A percentile compares a stretch with the other conserved stretches of the same genome.
Conservation (phyloP, 2,329 filamentous ascomycete species). For the Cytospora piceae region DNA sequence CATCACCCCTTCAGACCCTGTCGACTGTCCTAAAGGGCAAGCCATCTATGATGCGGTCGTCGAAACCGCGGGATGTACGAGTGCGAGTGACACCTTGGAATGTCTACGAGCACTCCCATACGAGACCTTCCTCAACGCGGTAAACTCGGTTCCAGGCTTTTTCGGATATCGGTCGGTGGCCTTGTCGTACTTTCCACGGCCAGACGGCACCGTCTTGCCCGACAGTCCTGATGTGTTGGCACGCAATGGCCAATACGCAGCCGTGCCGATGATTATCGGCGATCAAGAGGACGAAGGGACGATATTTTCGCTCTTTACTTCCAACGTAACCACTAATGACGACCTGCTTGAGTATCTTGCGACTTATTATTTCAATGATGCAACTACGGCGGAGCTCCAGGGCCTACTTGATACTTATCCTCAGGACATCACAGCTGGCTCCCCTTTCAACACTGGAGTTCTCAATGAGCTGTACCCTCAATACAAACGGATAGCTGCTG, state of each 20-base stretch:
- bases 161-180: constrained; percentile 70
- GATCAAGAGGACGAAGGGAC: constrained; percentile 83
- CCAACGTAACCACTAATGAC: constrained; percentile 65
- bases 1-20: constrained; percentile 61
- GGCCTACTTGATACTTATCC: constrained; percentile 67
- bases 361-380: constrained; percentile 61
- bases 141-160: constrained; percentile 70
- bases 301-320: constrained; percentile 70
- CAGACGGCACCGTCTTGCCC: constrained; percentile 66
- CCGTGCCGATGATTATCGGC: constrained; percentile 62
- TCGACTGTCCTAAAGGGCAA: constrained; percentile 70
- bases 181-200: constrained; percentile 74
- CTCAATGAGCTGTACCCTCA: constrained; percentile 76
- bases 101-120: constrained; percentile 68
- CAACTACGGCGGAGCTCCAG: constrained; percentile 54
- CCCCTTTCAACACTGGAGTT: constrained; percentile 70
- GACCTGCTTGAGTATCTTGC: constrained; percentile 66
- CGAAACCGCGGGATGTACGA: constrained; percentile 62
- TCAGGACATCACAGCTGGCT: constrained; percentile 59
- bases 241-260: constrained; percentile 51
- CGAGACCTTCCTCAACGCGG: constrained; percentile 64
- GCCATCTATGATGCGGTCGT: constrained; percentile 66
- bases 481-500: constrained; percentile 76
- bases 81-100: constrained; percentile 58
- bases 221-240: constrained; percentile 65